phyloP scores from a whole-genome alignment of 2,329 filamentous ascomycete species.

The Bipolaris oryzae region DNA sequence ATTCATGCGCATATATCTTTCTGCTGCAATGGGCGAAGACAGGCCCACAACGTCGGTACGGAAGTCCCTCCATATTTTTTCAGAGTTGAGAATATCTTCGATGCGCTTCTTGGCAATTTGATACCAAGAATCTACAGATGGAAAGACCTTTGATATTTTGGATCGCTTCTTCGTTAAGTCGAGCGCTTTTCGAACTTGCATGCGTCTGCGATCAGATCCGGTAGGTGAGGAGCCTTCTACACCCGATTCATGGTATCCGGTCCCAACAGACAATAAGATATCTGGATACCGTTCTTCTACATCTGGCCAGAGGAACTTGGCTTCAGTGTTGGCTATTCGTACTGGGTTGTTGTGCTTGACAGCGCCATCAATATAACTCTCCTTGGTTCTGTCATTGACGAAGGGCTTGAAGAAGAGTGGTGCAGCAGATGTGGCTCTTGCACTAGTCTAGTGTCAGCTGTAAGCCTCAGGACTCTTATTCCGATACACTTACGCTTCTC shows the following conservation, averaged over 20 bases:
- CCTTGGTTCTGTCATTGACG: slow-evolving; percentile 49
- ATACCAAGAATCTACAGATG: too few relatives aligned
- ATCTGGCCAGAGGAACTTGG: slow-evolving; percentile 39
- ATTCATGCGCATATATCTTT: too few relatives aligned
- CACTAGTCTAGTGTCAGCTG: slow-evolving; percentile 16
- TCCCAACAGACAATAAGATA: slow-evolving; percentile 18
- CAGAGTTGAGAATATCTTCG: too few relatives aligned
- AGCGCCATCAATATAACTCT: slow-evolving; percentile 55
- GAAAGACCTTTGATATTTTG: too few relatives aligned
- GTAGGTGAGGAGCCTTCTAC: too few relatives aligned
- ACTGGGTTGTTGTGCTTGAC: slow-evolving; percentile 56
- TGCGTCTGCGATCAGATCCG: too few relatives aligned
- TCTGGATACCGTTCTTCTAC: slow-evolving; percentile 26
- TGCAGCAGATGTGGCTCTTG: slow-evolving; percentile 55
- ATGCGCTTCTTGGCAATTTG: too few relatives aligned
- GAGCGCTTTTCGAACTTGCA: too few relatives aligned
- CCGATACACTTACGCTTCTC: slow-evolving; percentile 49
- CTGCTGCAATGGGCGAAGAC: too few relatives aligned
- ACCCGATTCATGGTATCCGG: not conserved
- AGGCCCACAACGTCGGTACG: too few relatives aligned
- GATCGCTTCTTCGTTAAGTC: too few relatives aligned
- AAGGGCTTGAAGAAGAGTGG: slow-evolving; percentile 56
- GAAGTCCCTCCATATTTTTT: too few relatives aligned
- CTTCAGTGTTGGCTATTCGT: slow-evolving; percentile 52
- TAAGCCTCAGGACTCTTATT: not conserved